Conservation (phyloP, 352 stramenopile species). For the Globisporangium mamillatum region DNA sequence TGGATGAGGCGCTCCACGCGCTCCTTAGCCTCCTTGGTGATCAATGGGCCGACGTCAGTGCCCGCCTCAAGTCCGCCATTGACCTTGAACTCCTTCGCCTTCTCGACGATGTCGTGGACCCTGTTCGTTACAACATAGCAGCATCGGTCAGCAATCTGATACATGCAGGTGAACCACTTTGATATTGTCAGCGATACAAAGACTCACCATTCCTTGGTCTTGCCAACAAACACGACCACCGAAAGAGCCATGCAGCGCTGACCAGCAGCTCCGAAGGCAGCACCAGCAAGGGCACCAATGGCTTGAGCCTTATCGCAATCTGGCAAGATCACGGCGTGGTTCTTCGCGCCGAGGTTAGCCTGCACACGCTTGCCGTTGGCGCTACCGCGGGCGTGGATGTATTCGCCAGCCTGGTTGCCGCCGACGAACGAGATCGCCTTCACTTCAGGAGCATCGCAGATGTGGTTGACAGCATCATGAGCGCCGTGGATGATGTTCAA, state of each 20-base stretch:
- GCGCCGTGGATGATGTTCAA: constrained; percentile 93
- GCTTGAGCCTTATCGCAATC: constrained; percentile 92
- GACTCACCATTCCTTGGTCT: constrained; percentile 84
- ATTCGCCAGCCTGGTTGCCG: constrained; percentile 90
- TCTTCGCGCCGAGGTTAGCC: constrained; percentile 97
- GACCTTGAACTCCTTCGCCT: constrained; percentile 90
- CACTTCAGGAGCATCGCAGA: constrained; percentile 93
- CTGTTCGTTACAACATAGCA: background rate
- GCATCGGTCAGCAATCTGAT: background rate
- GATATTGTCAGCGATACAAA: background rate
- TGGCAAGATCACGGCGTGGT: constrained; percentile 96
- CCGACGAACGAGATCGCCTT: constrained; percentile 97
- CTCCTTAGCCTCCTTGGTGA: constrained; percentile 86
- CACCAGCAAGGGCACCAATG: constrained; percentile 85
- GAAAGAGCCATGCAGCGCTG: constrained; percentile 98
- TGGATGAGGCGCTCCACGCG: constrained; percentile 90
- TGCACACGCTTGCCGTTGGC: constrained; percentile 94
- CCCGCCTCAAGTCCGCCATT: constrained; percentile 78
- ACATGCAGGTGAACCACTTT: constrained; percentile 2
- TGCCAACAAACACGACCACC: constrained; percentile 94
- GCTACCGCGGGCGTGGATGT: constrained; percentile 90
- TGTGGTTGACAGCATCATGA: constrained; percentile 92
- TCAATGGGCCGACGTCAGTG: constrained; percentile 87
- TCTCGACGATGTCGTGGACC: constrained; percentile 89
- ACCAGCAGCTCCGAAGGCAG: constrained; percentile 95